Percentiles rank a stretch among this genome's conserved stretches.
Evolutionary conservation across 306 rosid species (phyloP).

Genomic region (Rubus parviflorus): DNA sequence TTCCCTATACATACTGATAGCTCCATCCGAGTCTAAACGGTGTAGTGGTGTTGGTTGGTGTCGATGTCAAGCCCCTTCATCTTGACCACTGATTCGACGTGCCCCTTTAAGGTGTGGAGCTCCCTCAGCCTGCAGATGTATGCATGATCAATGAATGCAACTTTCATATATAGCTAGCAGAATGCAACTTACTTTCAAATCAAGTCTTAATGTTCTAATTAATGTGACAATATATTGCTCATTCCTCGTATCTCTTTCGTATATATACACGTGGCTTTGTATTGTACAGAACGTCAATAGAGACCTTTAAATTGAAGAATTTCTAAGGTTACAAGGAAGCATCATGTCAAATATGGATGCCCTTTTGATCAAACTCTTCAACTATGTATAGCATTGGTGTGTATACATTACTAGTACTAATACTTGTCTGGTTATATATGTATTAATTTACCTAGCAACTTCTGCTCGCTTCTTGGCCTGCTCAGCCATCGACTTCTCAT

Average conservation of each 20-base stretch:
- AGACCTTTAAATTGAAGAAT: not conserved
- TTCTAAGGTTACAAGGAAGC: constrained; percentile 7
- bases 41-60: constrained; percentile 41
- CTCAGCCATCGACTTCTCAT: constrained; percentile 57
- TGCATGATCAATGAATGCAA: constrained; percentile 3
- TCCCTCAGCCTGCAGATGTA: constrained; percentile 60
- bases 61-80: constrained; percentile 77
- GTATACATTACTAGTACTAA: not conserved
- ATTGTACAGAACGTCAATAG: not conserved
- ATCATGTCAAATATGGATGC: not conserved
- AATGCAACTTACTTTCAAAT: too few relatives aligned
- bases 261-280: not conserved
- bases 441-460: constrained; percentile 57
- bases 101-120: constrained; percentile 80
- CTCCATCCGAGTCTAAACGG: constrained; percentile 19
- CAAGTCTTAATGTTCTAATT: not conserved
- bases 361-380: not conserved
- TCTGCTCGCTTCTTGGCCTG: constrained; percentile 87
- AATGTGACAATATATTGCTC: not conserved
- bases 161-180: not conserved
- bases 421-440: not conserved
- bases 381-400: not conserved
- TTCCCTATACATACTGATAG: not conserved
- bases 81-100: constrained; percentile 76
- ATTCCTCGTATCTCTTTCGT: not conserved